phyloP scores from a whole-genome alignment of 1,284 basidiomycete genomes.

The Calocybe gambosa region DNA sequence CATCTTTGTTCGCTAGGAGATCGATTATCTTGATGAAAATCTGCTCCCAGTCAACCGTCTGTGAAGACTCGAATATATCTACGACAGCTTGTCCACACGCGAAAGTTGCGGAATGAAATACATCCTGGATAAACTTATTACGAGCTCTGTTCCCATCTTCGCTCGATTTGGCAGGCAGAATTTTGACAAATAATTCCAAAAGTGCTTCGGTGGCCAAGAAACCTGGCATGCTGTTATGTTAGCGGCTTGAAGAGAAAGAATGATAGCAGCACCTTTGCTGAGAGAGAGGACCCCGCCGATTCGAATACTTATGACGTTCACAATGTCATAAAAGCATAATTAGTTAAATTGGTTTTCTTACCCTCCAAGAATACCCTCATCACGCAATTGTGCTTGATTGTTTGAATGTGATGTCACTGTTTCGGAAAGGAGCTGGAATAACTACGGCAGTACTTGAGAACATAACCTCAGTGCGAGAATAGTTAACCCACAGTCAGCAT shows the following conservation, averaged over 20 bases:
- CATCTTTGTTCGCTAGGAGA: slow-evolving; percentile 38
- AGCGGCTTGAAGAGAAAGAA: neutral
- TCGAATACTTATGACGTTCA: slow-evolving; percentile 13
- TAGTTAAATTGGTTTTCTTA: too few relatives aligned
- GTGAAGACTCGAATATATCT: slow-evolving; percentile 35
- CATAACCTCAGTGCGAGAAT: neutral
- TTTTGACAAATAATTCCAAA: slow-evolving; percentile 47
- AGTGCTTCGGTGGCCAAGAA: slow-evolving; percentile 52
- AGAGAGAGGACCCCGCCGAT: slow-evolving; percentile 19
- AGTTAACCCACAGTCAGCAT: slow-evolving; percentile 12
- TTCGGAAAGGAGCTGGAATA: slow-evolving; percentile 24
- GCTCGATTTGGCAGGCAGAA: slow-evolving; percentile 41
- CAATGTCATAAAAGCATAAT: neutral
- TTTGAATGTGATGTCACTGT: slow-evolving; percentile 18
- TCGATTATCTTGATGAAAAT: slow-evolving; percentile 42
- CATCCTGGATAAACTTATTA: slow-evolving; percentile 42
- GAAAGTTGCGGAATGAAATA: slow-evolving; percentile 35
- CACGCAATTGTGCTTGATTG: slow-evolving; percentile 21
- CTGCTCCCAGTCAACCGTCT: slow-evolving; percentile 47
- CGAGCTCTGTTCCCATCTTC: slow-evolving; percentile 33
- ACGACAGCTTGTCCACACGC: slow-evolving; percentile 32
- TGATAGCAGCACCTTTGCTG: slow-evolving; percentile 12
- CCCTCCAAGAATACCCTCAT: slow-evolving; percentile 20
- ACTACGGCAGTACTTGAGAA: slow-evolving; percentile 10
- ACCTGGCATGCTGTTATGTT: slow-evolving; percentile 30